Evolutionary conservation across 371 early-diverging fungal species (phyloP).

Genomic region (Mortierella polycephala): DNA sequence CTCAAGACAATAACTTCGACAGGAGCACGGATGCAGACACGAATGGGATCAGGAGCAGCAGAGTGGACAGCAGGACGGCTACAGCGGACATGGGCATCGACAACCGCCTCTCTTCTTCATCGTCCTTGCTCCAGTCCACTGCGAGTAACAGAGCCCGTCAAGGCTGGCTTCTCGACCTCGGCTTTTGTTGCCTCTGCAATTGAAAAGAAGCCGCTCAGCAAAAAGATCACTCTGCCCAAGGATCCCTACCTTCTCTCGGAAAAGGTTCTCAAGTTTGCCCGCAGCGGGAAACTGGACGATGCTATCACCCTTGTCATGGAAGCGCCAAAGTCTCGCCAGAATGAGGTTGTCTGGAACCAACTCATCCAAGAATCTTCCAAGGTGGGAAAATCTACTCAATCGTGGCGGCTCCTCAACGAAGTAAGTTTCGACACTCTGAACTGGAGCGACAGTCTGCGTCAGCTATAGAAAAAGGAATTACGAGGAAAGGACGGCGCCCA

Average conservation of each 20-base stretch:
- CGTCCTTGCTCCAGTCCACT: no score
- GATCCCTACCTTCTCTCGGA: conserved; percentile 57
- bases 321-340: conserved; percentile 53
- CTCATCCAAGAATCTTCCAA: conserved; percentile 56
- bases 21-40: background rate
- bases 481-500: no score
- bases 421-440: conserved; percentile 27
- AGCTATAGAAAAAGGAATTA: background rate
- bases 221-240: conserved; percentile 45
- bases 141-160: background rate
- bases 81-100: conserved; percentile 6
- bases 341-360: conserved; percentile 61
- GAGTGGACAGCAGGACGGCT: background rate
- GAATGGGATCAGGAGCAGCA: background rate
- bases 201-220: conserved; percentile 31
- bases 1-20: background rate
- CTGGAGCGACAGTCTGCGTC: background rate
- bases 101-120: no score
- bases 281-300: conserved; percentile 51
- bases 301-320: conserved; percentile 54
- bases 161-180: background rate
- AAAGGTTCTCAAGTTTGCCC: conserved; percentile 49
- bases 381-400: conserved; percentile 41
- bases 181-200: background rate
- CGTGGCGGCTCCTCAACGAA: conserved; percentile 51